Base-by-base conservation (phyloP, 2,329 filamentous ascomycete species). In the Aquanectria penicillioides region DNA sequence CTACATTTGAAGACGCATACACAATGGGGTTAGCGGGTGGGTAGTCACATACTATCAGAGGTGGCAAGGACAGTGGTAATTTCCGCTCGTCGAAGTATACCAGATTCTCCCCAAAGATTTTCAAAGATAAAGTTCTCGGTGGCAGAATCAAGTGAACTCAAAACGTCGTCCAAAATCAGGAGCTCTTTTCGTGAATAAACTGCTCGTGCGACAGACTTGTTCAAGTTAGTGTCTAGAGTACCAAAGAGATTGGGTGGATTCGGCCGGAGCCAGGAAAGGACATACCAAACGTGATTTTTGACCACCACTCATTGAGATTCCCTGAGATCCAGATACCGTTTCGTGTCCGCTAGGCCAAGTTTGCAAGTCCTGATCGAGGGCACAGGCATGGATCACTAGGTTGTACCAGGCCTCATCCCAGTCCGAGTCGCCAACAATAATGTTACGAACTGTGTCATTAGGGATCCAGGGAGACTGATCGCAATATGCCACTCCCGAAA, bases 151-250 rank as follows among this genome's bases (percentile, higher is more conserved):
- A 83, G 71, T 0, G 75, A 77, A 43, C 80, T 80, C 29, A 83
- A 76, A 0, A 75, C 68, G 48, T 84, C 81, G 53, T 85, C 82
- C 1, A 84, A 65, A 3, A 85, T 26, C 1, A 81, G 15, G 1
- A 82, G 67, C 2, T 74, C 64, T 6, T 66, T 71, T 8, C 72
- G 62, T 1, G 77, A 72, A 56, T 81, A 85, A 0, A 84, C 66
- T 1, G 81, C 81, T 13, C 82, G 73, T 4, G 82, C 81, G 2
- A 84, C 66, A 3, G 78, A 74, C 70, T 79, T 3, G 11, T 2
- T 20, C 3, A 18, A 1, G 25, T 50, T 22, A 52, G 48, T 10
- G 36, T 28, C 13, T 33, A n/a, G 18, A 5, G 3, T 6, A 7
- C 2, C 18, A 15, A 7, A 18, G 18, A 13, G 26, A 23, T 17